phyloP scores from a whole-genome alignment of 192 early-diverging fungal genomes.

The Allomyces macrogynus region DNA sequence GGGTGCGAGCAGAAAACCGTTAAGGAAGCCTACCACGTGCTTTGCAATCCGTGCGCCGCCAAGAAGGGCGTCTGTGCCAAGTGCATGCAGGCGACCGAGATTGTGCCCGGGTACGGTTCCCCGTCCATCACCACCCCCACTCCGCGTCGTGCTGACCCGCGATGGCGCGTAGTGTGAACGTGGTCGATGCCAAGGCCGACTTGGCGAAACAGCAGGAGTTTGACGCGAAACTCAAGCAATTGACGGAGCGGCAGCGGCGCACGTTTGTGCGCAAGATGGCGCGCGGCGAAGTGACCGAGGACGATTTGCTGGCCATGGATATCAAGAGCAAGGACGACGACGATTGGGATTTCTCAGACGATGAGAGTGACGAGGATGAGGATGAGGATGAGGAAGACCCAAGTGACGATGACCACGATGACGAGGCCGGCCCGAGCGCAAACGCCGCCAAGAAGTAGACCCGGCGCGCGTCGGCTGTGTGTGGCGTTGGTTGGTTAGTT shows the following conservation, averaged over 20 bases:
- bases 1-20: slow-evolving; percentile 61
- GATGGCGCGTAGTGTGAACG: neutral
- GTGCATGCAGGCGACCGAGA: slow-evolving; percentile 50
- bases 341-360: slow-evolving; percentile 22
- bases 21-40: slow-evolving; percentile 83
- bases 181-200: neutral
- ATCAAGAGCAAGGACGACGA: slow-evolving; percentile 22
- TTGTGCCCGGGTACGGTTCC: slow-evolving; percentile 22
- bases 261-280: slow-evolving; percentile 60
- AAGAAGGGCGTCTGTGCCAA: slow-evolving; percentile 77
- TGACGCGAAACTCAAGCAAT: slow-evolving; percentile 38
- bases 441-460: too few relatives aligned
- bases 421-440: too few relatives aligned
- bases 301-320: slow-evolving; percentile 22
- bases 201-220: slow-evolving; percentile 32
- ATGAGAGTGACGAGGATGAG: slow-evolving; percentile 34
- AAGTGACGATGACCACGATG: slow-evolving; percentile 5
- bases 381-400: slow-evolving; percentile 21
- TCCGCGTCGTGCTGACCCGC: slow-evolving; percentile 2
- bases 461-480: too few relatives aligned
- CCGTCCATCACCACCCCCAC: neutral
- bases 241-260: slow-evolving; percentile 69
- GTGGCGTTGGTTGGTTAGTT: too few relatives aligned
- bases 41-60: slow-evolving; percentile 69
- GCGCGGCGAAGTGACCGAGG: slow-evolving; percentile 46